A percentile compares a stretch with the other conserved stretches of the same genome.
phyloP scores from a whole-genome alignment of 768 basidiomycete species.

The Cystobasidium onofrii region DNA sequence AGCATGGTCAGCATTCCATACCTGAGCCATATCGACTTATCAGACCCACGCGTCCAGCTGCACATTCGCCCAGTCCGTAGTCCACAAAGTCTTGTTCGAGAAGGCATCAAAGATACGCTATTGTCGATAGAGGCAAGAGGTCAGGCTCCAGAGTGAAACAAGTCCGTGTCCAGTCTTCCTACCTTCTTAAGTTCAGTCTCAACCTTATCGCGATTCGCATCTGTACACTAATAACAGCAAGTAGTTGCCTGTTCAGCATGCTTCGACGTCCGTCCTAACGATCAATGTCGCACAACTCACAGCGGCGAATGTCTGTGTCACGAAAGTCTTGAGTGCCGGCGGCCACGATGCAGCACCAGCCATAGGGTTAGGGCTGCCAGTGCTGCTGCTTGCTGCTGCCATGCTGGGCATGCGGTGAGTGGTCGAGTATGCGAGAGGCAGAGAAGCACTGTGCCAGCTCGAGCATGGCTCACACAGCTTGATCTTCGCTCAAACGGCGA shows the following conservation, averaged over 20 bases:
- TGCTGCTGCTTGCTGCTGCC: neutral
- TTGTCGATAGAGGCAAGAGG: neutral
- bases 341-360: conserved; percentile 26
- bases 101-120: conserved; percentile 75
- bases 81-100: conserved; percentile 70
- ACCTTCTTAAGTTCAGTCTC: conserved; percentile 91
- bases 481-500: no score
- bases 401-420: neutral
- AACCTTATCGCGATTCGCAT: conserved; percentile 74
- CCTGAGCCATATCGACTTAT: conserved; percentile 50
- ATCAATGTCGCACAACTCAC: neutral
- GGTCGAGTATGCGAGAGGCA: neutral
- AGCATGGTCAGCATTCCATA: neutral
- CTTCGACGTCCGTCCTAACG: neutral
- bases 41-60: conserved; percentile 70
- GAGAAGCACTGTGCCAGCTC: no score
- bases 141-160: neutral
- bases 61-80: conserved; percentile 85
- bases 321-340: conserved; percentile 22
- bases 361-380: neutral
- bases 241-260: neutral
- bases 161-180: neutral
- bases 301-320: conserved; percentile 13
- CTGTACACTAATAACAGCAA: conserved; percentile 54
- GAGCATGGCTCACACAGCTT: no score